Percentiles rank a stretch among this genome's conserved stretches.
Evolutionary conservation across 306 rosid genomes (phyloP).

Genomic region (Datisca glomerata): DNA sequence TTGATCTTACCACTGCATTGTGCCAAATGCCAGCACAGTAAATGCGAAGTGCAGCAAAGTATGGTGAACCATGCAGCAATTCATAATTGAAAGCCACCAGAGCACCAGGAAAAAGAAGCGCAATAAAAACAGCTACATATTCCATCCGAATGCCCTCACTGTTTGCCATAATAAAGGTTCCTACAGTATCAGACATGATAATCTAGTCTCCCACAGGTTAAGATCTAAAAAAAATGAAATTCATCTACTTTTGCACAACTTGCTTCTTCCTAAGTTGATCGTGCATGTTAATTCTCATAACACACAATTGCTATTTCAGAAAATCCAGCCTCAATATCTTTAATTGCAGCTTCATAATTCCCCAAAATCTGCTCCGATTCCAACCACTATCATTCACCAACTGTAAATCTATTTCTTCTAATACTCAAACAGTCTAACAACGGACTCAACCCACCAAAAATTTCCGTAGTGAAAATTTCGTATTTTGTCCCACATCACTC

Average conservation of each 20-base stretch:
- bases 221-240: background rate
- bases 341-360: too few species aligned
- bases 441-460: too few species aligned
- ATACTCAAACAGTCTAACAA: too few species aligned
- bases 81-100: constrained; percentile 66
- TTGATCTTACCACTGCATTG: constrained; percentile 69
- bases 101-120: constrained; percentile 75
- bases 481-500: too few species aligned
- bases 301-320: too few species aligned
- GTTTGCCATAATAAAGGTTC: constrained; percentile 38
- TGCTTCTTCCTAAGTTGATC: too few species aligned
- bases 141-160: constrained; percentile 80
- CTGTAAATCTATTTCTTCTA: background rate
- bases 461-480: too few species aligned
- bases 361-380: too few species aligned
- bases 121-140: constrained; percentile 72
- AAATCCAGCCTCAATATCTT: too few species aligned
- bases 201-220: constrained; percentile 22
- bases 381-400: too few species aligned
- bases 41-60: constrained; percentile 49
- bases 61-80: constrained; percentile 34
- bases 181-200: constrained; percentile 31
- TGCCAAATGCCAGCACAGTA: constrained; percentile 96
- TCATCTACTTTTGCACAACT: background rate
- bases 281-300: too few species aligned